Evolutionary conservation across 345 rosid genomes (phyloP).

Genomic region (Hibiscus trionum): DNA sequence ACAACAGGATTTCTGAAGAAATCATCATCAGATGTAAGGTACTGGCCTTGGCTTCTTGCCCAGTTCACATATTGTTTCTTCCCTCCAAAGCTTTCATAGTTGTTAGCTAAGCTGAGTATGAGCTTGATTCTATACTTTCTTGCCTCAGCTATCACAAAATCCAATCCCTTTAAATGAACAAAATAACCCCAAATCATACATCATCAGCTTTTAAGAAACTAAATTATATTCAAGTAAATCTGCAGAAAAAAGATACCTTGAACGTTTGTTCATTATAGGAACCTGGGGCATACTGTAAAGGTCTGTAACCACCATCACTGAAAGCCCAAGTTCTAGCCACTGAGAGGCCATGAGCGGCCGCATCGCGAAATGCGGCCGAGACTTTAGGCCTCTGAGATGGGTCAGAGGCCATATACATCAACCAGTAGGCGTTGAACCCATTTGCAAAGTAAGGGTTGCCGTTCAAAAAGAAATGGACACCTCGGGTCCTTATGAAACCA

Average conservation of each 20-base stretch:
- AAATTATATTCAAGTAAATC: not conserved
- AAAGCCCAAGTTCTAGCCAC: conserved; percentile 93
- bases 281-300: conserved; percentile 7
- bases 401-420: conserved; percentile 59
- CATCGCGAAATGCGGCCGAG: conserved; percentile 57
- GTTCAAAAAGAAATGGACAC: conserved; percentile 52
- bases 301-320: conserved; percentile 73
- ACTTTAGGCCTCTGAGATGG: conserved; percentile 37
- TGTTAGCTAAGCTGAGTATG: conserved; percentile 4
- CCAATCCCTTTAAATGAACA: conserved; percentile 56
- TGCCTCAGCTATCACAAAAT: conserved; percentile 62
- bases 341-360: conserved; percentile 55
- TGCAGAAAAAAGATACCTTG: not conserved
- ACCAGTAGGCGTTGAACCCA: conserved; percentile 96
- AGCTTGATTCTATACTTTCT: conserved; percentile 7
- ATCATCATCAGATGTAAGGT: conserved; percentile 35
- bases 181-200: not conserved
- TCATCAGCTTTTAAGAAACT: not conserved
- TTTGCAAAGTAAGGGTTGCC: conserved; percentile 74
- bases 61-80: conserved; percentile 66
- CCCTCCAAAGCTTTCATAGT: conserved; percentile 56
- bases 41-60: conserved; percentile 14
- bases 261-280: conserved; percentile 7
- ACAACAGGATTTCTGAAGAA: conserved; percentile 54
- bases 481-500: conserved; percentile 58